Conservation (phyloP, 768 basidiomycete genomes). For the Leccinellum rugosiceps region DNA sequence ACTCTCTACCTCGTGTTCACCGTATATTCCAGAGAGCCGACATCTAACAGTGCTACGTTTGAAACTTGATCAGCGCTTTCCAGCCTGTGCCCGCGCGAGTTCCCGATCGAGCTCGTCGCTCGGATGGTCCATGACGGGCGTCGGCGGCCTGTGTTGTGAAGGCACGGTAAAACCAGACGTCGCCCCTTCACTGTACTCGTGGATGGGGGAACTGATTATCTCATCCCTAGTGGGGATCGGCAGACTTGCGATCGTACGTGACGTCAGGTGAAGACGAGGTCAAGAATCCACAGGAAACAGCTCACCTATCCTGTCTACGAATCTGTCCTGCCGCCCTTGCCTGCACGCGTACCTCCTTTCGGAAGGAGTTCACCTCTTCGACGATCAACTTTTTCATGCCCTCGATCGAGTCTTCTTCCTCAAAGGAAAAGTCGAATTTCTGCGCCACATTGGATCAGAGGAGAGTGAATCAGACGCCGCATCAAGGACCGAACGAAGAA, state of each 20-base stretch:
- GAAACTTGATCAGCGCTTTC: constrained; percentile 21
- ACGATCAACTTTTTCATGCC: constrained; percentile 97
- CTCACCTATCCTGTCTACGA: constrained; percentile 73
- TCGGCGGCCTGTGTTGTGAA: constrained; percentile 45
- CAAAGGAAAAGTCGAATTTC: constrained; percentile 96
- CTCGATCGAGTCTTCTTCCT: constrained; percentile 93
- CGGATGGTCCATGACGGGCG: constrained; percentile 80
- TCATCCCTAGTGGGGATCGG: constrained; percentile 81
- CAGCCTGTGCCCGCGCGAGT: constrained; percentile 68
- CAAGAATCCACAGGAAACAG: not conserved
- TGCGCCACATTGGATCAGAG: not conserved
- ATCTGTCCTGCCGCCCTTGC: constrained; percentile 69
- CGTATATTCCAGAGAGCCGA: not conserved
- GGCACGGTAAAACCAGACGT: constrained; percentile 66
- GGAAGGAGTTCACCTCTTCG: constrained; percentile 87
- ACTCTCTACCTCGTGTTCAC: not conserved
- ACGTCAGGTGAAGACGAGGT: not conserved
- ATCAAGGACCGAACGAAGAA: not conserved
- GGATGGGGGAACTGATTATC: constrained; percentile 72
- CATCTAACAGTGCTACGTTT: not conserved
- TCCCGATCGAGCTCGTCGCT: constrained; percentile 84
- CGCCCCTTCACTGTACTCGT: constrained; percentile 58
- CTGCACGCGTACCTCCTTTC: constrained; percentile 85
- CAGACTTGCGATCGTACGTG: constrained; percentile 42
- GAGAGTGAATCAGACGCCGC: not conserved